Evolutionary conservation across 305 asterid species (phyloP), one percentile per base, ranked within the genome.

Genomic region (Fraxinus sp.): DNA sequence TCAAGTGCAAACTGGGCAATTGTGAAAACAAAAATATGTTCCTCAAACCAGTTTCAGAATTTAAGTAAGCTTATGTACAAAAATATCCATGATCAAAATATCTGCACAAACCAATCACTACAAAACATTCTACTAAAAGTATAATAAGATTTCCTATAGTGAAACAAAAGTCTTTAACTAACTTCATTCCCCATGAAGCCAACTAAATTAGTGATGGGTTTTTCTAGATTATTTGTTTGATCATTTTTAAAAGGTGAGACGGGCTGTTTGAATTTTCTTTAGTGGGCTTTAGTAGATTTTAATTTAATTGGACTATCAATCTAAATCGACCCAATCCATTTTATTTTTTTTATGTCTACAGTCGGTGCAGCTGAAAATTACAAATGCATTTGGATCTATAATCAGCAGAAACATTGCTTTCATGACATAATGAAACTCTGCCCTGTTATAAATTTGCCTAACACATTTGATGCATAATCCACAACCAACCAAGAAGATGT

Each of bases 11-110:
- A 52, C 75, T 22, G 41, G 43, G 55, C 75, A 76, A 75, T 43
- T 66, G 73, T 52, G n/a, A 70, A 36, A 20, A 26, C 30, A 77
- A 26, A 6, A 79, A 62, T 59, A 35, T 46, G 41, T 32, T 4
- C 80, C 73, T 77, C 59, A 28, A 28, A 79, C 85, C 78, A 83
- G 36, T 59, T 46, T 55, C 26, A n/a, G 24, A 55, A 55, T 55
- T 55, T 6, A n/a, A 55, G 66, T 55, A 26, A 74, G 66, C 36
- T 79, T 82, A 79, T 84, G 41, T 86, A 84, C 89, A 86, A 14
- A 37, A 83, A 76, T 77, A 55, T 55, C 66, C 66, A 77, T 24
- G 39, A 82, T 72, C 80, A 28, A 76, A 83, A 10, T 30, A 13
- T 14, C 80, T 39, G 81, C 77, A 37, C 18, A 55, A 77, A n/a